Conservation (phyloP, 352 stramenopile genomes). For the Pythium guiyangense region DNA sequence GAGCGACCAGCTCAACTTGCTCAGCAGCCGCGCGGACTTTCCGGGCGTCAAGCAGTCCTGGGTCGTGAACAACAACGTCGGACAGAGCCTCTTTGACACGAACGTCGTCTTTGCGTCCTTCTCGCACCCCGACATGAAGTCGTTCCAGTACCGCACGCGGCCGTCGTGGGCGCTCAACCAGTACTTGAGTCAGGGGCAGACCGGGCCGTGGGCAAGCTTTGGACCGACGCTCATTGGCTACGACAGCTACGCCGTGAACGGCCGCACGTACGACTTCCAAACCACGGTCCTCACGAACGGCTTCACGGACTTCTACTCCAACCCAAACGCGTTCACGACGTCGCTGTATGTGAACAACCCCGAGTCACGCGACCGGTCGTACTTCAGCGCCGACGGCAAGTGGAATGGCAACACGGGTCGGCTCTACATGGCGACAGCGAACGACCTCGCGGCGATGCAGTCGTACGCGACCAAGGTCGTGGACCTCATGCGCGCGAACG, state of each 20-base stretch:
- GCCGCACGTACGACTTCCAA: conserved; percentile 59
- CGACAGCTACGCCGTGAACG: conserved; percentile 49
- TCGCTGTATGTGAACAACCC: conserved; percentile 46
- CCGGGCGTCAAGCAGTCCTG: too few relatives aligned
- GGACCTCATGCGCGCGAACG: conserved; percentile 29
- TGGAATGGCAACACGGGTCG: conserved; percentile 34
- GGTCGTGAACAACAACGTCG: conserved; percentile 11
- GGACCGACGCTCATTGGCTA: conserved; percentile 56
- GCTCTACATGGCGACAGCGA: conserved; percentile 32
- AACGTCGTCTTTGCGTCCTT: conserved; percentile 13
- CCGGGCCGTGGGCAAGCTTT: conserved; percentile 23
- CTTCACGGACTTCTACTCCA: conserved; percentile 21
- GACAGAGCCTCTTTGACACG: conserved; percentile 8
- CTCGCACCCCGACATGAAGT: conserved; percentile 6
- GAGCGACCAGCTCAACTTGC: too few relatives aligned
- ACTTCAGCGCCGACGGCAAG: too few relatives aligned
- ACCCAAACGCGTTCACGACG: conserved; percentile 33
- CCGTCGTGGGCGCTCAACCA: conserved; percentile 2
- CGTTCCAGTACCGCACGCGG: conserved; percentile 4
- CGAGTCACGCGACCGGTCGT: too few relatives aligned
- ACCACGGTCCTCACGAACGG: conserved; percentile 48
- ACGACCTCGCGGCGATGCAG: conserved; percentile 58
- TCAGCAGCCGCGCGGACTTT: too few relatives aligned
- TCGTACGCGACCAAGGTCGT: conserved; percentile 39
- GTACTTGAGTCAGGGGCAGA: conserved; percentile 7